A percentile compares a stretch with the other conserved stretches of the same genome.
These are phyloP conservation scores for Sclerotiophoma versabilis DNA, from an alignment of 2,329 filamentous ascomycete species.

Conservation along the genomic window DNA sequence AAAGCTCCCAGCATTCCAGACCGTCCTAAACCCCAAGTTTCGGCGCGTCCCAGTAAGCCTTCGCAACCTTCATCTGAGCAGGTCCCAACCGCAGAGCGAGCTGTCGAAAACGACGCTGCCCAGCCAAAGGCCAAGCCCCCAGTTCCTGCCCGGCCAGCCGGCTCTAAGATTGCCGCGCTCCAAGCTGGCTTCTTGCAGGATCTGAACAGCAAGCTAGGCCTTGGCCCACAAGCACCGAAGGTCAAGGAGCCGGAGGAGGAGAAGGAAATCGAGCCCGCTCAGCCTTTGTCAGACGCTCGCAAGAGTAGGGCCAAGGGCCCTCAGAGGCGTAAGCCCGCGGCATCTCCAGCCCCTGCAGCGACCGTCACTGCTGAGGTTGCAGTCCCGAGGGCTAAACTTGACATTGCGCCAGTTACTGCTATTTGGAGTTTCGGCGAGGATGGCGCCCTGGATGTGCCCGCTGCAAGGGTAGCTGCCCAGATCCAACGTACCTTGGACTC, in stretches of 20 bases:
- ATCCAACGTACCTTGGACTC: conserved; percentile 32
- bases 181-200: conserved; percentile 94
- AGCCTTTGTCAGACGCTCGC: conserved; percentile 84
- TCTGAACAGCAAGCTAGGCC: conserved; percentile 84
- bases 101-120: conserved; percentile 45
- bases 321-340: conserved; percentile 72
- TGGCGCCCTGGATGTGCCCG: conserved; percentile 43
- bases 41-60: conserved; percentile 64
- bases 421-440: conserved; percentile 48
- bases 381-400: conserved; percentile 32
- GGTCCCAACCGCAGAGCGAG: conserved; percentile 35
- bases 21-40: conserved; percentile 69
- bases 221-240: conserved; percentile 83
- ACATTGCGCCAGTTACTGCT: conserved; percentile 37
- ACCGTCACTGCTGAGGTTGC: conserved; percentile 50
- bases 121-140: conserved; percentile 78
- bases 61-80: conserved; percentile 52
- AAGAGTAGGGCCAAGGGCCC: conserved; percentile 91
- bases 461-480: conserved; percentile 38
- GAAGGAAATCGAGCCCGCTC: conserved; percentile 69
- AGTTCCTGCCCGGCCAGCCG: conserved; percentile 78
- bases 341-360: conserved; percentile 61
- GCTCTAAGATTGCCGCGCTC: conserved; percentile 87
- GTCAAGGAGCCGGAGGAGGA: conserved; percentile 72
- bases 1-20: conserved; percentile 62